Base-by-base conservation (phyloP, 805 yeast genomes). In the Candida quercuum region DNA sequence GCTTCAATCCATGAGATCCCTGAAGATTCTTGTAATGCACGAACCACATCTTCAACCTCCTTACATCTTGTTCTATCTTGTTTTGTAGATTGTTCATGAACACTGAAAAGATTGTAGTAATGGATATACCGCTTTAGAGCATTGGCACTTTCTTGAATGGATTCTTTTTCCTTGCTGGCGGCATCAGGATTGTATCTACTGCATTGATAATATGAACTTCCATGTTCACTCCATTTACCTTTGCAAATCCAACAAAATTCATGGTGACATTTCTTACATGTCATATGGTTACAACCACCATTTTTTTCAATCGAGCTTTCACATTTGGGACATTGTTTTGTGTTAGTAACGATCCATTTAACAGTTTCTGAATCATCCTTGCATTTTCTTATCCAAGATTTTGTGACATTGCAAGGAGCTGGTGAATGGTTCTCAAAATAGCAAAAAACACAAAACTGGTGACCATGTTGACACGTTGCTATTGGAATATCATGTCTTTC, bases 241-340 rank as follows among this genome's bases (percentile, higher is more conserved):
- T 76, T 57, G 60, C 99, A 93, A 28, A 89, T 78, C 99, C 99
- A 93, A 60, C 99, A 93, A 55, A 88, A 93, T 56, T 89, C 86
- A 56, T 75, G 61, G 11, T 58, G 54, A 59, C 99, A 93, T 41
- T 77, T 80, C 4, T 74, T 67, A 59, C 99, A 93, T 1, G 78
- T 72, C 96, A 93, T 91, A 61, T 93, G 99, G 60, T 91, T 91
- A 63, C 99, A 93, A 0, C 99, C 99, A 17, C 97, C 98, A 55
- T 84, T 84, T 52, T 91, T 88, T 56, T 93, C 97, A 45, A 91
- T 93, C 21, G 78, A 66, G 1, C 87, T 66, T 9, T 65, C 64
- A 64, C 99, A 93, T 52, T 76, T 75, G 0, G 96, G 95, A 59
- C 99, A 93, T 32, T 75, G 74, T 48, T 86, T 81, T 1, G 99